Percentiles rank a stretch among this genome's conserved stretches.
Evolutionary conservation across 192 early-diverging fungal species (phyloP).

Genomic region (Obelidium mucronatum): DNA sequence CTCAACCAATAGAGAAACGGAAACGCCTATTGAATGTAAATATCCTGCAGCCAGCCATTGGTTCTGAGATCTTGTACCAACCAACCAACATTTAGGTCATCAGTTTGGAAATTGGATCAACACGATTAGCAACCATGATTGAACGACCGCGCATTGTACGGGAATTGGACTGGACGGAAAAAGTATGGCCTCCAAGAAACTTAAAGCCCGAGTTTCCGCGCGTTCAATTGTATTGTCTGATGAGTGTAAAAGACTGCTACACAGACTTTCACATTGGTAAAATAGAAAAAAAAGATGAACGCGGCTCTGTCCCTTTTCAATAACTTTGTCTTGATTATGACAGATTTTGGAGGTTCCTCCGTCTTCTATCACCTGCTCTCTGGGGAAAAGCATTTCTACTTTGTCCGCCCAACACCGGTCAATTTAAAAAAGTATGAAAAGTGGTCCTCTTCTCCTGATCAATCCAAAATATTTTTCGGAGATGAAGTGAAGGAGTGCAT

Average conservation of each 20-base stretch:
- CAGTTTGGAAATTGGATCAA: slow-evolving; percentile 84
- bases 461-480: slow-evolving; percentile 79
- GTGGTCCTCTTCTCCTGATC: slow-evolving; percentile 90
- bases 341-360: slow-evolving; percentile 84
- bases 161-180: slow-evolving; percentile 89
- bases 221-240: slow-evolving; percentile 91
- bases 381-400: slow-evolving; percentile 89
- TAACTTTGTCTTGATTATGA: slow-evolving; percentile 37
- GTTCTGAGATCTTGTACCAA: not conserved
- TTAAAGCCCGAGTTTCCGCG: slow-evolving; percentile 75
- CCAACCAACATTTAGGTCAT: slow-evolving; percentile 60
- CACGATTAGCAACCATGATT: slow-evolving; percentile 70
- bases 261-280: slow-evolving; percentile 75
- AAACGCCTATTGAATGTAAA: slow-evolving; percentile 78
- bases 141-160: slow-evolving; percentile 79
- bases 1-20: slow-evolving; percentile 59
- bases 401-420: slow-evolving; percentile 80
- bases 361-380: slow-evolving; percentile 92
- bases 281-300: not conserved
- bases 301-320: not conserved
- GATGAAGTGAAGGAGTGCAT: slow-evolving; percentile 84
- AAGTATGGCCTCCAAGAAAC: slow-evolving; percentile 76
- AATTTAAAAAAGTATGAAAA: slow-evolving; percentile 90
- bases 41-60: not conserved
- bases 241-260: slow-evolving; percentile 91